Conservation (phyloP, 2,329 filamentous ascomycete species). For the Talaromyces sp. region DNA sequence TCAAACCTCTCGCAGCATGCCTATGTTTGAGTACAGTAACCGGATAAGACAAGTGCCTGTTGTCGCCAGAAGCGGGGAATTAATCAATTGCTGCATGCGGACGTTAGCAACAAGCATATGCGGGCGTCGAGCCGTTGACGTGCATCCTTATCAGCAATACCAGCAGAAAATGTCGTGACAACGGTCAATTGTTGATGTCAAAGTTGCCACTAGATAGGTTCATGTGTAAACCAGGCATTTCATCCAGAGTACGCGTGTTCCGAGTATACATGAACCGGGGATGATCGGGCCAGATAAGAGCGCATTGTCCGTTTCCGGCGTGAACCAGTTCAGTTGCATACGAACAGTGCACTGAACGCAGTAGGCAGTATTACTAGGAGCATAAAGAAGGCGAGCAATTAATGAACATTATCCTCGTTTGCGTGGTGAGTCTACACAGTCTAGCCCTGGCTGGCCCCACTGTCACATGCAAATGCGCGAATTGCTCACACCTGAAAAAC, state of each 20-base stretch:
- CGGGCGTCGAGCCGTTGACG: background rate
- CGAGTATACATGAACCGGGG: background rate
- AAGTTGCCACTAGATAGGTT: background rate
- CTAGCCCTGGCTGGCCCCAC: background rate
- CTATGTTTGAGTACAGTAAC: too few species aligned
- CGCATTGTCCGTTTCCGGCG: background rate
- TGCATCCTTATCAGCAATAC: background rate
- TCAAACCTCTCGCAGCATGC: too few species aligned
- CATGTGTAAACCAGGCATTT: too few species aligned
- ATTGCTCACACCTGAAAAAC: background rate
- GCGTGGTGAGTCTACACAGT: background rate
- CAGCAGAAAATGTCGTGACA: background rate
- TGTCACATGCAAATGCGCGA: slow-evolving; percentile 8
- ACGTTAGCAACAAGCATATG: background rate
- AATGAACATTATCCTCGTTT: background rate
- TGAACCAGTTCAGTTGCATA: background rate
- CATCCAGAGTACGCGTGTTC: too few species aligned
- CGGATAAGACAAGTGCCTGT: background rate
- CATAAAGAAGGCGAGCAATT: background rate
- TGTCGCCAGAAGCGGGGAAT: background rate
- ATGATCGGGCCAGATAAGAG: background rate
- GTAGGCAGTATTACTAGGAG: background rate
- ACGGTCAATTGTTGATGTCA: background rate
- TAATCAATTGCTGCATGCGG: background rate
- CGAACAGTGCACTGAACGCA: too few species aligned